phyloP scores from a whole-genome alignment of 768 basidiomycete species.

The Leccinum subtestaceum region DNA sequence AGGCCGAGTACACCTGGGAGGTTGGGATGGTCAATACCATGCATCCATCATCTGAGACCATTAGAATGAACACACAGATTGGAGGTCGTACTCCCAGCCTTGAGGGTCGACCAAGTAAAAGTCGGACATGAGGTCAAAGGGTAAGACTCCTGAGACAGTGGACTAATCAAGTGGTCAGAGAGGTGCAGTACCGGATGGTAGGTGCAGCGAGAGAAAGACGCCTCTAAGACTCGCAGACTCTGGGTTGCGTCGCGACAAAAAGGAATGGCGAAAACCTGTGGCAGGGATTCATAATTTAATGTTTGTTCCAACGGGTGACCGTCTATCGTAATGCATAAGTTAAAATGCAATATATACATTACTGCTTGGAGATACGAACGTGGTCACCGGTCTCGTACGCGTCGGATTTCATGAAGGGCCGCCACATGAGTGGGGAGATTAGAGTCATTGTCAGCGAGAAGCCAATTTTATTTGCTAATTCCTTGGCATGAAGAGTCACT shows the following conservation, averaged over 20 bases:
- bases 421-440: constrained; percentile 12
- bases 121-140: constrained; percentile 47
- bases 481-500: neutral
- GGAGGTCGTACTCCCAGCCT: constrained; percentile 80
- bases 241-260: neutral
- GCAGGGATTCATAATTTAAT: constrained; percentile 19
- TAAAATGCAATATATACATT: constrained; percentile 10
- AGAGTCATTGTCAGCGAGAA: neutral
- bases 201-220: neutral
- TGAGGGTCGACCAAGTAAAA: constrained; percentile 71
- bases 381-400: constrained; percentile 3
- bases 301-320: constrained; percentile 1
- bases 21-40: neutral
- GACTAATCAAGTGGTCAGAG: neutral
- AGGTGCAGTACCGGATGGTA: neutral
- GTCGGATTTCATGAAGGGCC: constrained; percentile 14
- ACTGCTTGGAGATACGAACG: constrained; percentile 15
- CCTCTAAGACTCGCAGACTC: neutral
- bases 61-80: constrained; percentile 53
- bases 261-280: neutral
- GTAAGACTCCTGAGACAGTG: neutral
- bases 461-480: constrained; percentile 6
- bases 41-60: neutral
- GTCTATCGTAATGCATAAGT: constrained; percentile 18
- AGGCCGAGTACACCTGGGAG: constrained; percentile 64